Evolutionary conservation across 495 filamentous ascomycete species (phyloP).

Genomic region (Daldinia bambusicola): DNA sequence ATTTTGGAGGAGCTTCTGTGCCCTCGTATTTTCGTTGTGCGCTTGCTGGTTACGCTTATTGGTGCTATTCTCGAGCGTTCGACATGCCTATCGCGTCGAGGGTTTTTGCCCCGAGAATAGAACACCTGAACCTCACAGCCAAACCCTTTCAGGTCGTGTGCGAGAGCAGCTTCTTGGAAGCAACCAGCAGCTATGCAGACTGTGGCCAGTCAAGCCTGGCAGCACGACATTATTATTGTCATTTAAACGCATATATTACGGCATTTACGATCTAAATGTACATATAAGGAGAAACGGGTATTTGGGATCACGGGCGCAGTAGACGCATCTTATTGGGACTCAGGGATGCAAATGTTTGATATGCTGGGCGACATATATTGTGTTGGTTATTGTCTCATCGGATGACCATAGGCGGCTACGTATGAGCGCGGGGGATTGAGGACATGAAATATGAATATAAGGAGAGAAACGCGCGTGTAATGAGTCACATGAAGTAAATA

Average conservation of each 20-base stretch:
- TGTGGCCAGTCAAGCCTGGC: neutral
- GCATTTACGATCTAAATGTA: constrained; percentile 34
- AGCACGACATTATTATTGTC: neutral
- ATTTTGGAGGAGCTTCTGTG: neutral
- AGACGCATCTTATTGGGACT: neutral
- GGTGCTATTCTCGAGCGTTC: neutral
- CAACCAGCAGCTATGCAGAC: neutral
- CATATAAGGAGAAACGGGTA: constrained; percentile 16
- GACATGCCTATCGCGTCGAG: neutral
- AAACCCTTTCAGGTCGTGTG: neutral
- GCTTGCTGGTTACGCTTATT: neutral
- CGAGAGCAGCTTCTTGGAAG: neutral
- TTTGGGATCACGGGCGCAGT: neutral
- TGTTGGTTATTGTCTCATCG: neutral
- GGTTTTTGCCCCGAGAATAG: neutral
- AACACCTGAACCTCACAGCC: neutral
- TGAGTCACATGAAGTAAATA: constrained; percentile 27
- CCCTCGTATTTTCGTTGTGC: neutral
- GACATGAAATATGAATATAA: neutral
- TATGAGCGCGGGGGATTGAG: constrained; percentile 10
- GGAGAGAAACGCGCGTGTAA: constrained; percentile 18
- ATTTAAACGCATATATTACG: constrained; percentile 26
- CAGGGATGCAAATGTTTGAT: neutral
- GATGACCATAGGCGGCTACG: neutral
- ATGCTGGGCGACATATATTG: constrained; percentile 1